These are phyloP conservation scores for Spiromastix sp. DNA, from an alignment of 2,329 filamentous ascomycete species.

Conservation along the genomic window DNA sequence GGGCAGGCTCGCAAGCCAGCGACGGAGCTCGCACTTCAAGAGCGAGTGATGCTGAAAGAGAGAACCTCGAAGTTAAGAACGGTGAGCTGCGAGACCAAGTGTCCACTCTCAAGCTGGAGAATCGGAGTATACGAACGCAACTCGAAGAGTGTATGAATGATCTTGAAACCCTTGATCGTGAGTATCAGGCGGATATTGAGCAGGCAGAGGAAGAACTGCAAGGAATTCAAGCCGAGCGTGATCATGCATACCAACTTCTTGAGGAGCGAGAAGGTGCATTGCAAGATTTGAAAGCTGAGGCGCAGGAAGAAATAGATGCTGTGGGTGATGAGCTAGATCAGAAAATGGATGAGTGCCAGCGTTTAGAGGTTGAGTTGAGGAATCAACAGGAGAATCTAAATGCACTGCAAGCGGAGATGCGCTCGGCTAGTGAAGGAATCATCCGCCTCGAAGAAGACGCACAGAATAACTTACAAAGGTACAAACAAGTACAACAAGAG, in stretches of 20 bases:
- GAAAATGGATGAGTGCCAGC: slow-evolving; percentile 59
- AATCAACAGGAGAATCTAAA: slow-evolving; percentile 78
- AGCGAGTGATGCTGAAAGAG: slow-evolving; percentile 65
- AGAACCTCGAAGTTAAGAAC: slow-evolving; percentile 76
- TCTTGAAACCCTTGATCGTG: slow-evolving; percentile 61
- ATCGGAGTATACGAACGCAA: slow-evolving; percentile 77
- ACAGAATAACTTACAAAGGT: slow-evolving; percentile 63
- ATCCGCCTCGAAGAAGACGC: slow-evolving; percentile 85
- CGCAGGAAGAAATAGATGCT: slow-evolving; percentile 48
- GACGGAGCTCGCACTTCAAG: slow-evolving; percentile 55
- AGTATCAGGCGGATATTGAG: slow-evolving; percentile 72
- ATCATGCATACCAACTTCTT: slow-evolving; percentile 70
- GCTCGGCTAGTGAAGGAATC: slow-evolving; percentile 76
- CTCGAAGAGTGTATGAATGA: slow-evolving; percentile 71
- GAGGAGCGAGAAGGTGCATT: slow-evolving; percentile 48
- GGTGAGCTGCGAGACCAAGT: slow-evolving; percentile 77
- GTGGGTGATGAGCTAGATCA: slow-evolving; percentile 58
- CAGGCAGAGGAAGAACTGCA: slow-evolving; percentile 70
- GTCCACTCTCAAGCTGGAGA: slow-evolving; percentile 75
- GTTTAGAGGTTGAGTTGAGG: slow-evolving; percentile 59
- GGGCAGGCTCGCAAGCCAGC: slow-evolving; percentile 66
- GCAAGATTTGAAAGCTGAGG: slow-evolving; percentile 45
- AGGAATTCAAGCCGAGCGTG: slow-evolving; percentile 68
- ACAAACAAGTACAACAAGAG: slow-evolving; percentile 74
- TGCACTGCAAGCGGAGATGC: slow-evolving; percentile 88